Conservation (phyloP, 2,329 filamentous ascomycete species). For the Monilinia aucupariae region DNA sequence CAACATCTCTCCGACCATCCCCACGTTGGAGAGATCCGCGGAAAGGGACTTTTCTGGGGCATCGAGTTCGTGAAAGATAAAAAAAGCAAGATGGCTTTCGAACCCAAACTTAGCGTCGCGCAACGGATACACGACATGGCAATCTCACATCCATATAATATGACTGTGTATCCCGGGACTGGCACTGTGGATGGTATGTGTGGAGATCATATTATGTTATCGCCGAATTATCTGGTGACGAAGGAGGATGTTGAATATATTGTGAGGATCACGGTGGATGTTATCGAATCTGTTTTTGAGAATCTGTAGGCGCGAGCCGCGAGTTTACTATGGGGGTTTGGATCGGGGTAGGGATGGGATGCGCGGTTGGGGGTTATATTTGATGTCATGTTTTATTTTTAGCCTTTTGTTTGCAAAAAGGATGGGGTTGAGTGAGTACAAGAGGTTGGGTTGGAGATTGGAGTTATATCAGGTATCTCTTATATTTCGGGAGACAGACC, state of each 20-base stretch:
- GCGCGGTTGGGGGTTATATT: background rate
- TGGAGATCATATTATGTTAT: slow-evolving; percentile 58
- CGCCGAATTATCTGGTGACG: slow-evolving; percentile 55
- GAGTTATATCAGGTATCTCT: slow-evolving; percentile 3
- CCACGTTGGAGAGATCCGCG: slow-evolving; percentile 56
- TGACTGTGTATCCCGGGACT: slow-evolving; percentile 55
- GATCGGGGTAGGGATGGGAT: background rate
- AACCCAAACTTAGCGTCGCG: slow-evolving; percentile 40
- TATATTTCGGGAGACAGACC: background rate
- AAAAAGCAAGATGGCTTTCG: slow-evolving; percentile 45
- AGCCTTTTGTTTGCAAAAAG: background rate
- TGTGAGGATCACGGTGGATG: slow-evolving; percentile 38
- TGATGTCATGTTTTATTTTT: background rate
- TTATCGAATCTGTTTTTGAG: slow-evolving; percentile 27
- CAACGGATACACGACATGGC: slow-evolving; percentile 45
- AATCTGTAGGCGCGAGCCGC: background rate
- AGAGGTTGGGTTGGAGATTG: slow-evolving; percentile 1
- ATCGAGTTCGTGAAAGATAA: slow-evolving; percentile 52
- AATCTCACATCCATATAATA: slow-evolving; percentile 39
- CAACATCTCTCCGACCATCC: slow-evolving; percentile 40
- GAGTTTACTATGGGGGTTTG: too few relatives aligned
- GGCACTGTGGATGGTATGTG: slow-evolving; percentile 50
- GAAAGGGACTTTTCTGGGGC: slow-evolving; percentile 53
- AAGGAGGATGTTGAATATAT: slow-evolving; percentile 49
- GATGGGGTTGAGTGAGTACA: background rate